Evolutionary conservation across 225 moss, liverwort and hornwort species (phyloP), one percentile per base, ranked within the genome.

Genomic region (Rhytidiadelphus loreus): DNA sequence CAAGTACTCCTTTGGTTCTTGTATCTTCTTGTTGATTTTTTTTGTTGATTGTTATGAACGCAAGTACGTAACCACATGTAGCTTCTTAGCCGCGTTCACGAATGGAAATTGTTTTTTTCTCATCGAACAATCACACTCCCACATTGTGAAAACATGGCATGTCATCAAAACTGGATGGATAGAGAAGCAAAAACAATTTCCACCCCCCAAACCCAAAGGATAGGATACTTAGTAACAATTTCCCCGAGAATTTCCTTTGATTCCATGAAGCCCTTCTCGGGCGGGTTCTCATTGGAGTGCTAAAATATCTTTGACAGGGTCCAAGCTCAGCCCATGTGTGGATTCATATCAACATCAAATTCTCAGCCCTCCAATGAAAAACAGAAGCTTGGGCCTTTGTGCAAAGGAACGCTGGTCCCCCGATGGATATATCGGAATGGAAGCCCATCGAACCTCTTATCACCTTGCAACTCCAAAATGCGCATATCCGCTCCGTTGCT

Each of bases 291-390:
- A 6, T 12, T 35, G 8, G 15, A 41, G 50, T 28, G 14, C 3
- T 1, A 10, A 20, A 48, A 86, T 63, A 88, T 88, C 60, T 75
- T 63, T 71, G 52, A 85, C 58, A 12, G 2, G 6, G 58, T 92
- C 82, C 48, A 82, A 63, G 69, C 14, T 7, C 7, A 46, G 46
- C 46, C 7, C 35, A 22, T 41, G 44, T 29, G 32, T 16, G 3
- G 2, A 71, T 65, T 50, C 78, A 72, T 53, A 83, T 86, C 89
- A 89, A 87, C 81, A 75, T 76, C 91, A 91, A 87, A 81, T 85
- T 75, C 60, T 7, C 1, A 0, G 25, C 18, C 82, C 14, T 44
- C 90, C 83, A 92, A 88, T 86, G 43, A 71, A 82, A 64, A 59
- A 15, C 4, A n/a, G 4, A 10, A 41, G 12, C 11, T n/a, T n/a